phyloP scores from a whole-genome alignment of 2,329 filamentous ascomycete species.

The Botryotinia calthae region DNA sequence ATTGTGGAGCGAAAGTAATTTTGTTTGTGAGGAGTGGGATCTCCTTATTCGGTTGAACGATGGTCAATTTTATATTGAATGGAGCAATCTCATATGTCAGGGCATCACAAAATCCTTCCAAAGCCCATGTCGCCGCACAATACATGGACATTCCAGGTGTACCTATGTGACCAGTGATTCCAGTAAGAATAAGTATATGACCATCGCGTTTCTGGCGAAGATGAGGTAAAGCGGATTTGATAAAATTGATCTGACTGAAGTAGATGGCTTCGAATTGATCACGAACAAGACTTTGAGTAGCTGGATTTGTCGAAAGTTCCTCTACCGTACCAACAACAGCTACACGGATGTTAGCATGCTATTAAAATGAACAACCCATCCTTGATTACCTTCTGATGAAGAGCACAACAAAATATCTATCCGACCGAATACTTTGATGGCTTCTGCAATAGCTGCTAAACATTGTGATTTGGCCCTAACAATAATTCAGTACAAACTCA shows the following conservation, averaged over 20 bases:
- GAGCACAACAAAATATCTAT: conserved; percentile 91
- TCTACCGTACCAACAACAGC: conserved; percentile 88
- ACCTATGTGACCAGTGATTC: conserved; percentile 87
- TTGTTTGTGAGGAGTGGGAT: conserved; percentile 83
- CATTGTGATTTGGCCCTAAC: conserved; percentile 40
- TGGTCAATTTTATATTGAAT: conserved; percentile 94
- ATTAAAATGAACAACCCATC: too few species aligned
- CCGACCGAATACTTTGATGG: conserved; percentile 76
- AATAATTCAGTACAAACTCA: background rate
- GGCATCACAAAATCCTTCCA: conserved; percentile 94
- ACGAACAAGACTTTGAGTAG: conserved; percentile 74
- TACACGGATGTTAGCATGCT: conserved; percentile 38
- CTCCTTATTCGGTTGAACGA: conserved; percentile 94
- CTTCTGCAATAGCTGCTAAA: conserved; percentile 77
- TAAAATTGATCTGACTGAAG: conserved; percentile 94
- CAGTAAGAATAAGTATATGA: conserved; percentile 86
- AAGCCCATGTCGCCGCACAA: conserved; percentile 88
- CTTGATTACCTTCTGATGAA: conserved; percentile 69
- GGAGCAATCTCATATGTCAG: conserved; percentile 94
- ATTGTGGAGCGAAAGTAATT: conserved; percentile 77
- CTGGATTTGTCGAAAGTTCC: conserved; percentile 72
- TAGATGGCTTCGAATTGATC: conserved; percentile 95
- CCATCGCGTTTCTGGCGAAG: conserved; percentile 79
- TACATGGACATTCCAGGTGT: conserved; percentile 90
- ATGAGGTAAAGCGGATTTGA: conserved; percentile 79